Conservation (phyloP, 805 yeast species). For the Teunomyces barrocoloradensis region DNA sequence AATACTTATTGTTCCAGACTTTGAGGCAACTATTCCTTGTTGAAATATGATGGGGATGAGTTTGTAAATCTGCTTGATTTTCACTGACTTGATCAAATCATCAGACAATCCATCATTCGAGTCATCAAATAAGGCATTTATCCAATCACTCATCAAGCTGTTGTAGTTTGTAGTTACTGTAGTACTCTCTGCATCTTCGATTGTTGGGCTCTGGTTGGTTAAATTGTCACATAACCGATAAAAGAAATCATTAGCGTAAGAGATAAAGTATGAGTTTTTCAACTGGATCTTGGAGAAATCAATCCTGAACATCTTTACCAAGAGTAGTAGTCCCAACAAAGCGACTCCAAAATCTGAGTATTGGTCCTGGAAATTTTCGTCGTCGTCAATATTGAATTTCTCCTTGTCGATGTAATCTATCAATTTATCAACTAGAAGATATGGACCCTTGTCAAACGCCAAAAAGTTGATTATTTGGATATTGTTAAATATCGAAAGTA, state of each 20-base stretch:
- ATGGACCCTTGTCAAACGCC: constrained; percentile 8
- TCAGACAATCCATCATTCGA: constrained; percentile 74
- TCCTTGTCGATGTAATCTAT: constrained; percentile 17
- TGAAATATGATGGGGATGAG: constrained; percentile 72
- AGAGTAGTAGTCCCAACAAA: constrained; percentile 35
- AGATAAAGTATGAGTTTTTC: constrained; percentile 29
- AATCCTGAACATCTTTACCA: constrained; percentile 24
- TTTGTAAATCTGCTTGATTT: constrained; percentile 63
- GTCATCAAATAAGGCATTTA: constrained; percentile 71
- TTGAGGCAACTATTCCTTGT: constrained; percentile 65
- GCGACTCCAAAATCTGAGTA: constrained; percentile 69
- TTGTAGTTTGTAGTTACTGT: constrained; percentile 33
- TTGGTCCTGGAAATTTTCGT: constrained; percentile 59
- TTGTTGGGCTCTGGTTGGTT: constrained; percentile 17
- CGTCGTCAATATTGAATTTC: constrained; percentile 39
- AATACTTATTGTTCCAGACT: constrained; percentile 51
- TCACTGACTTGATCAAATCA: constrained; percentile 65
- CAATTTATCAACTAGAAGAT: constrained; percentile 12
- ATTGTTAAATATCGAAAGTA: constrained; percentile 10
- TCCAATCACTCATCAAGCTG: constrained; percentile 59
- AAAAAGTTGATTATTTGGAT: constrained; percentile 16
- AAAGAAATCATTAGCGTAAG: constrained; percentile 33
- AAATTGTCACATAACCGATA: constrained; percentile 30
- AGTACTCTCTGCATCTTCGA: constrained; percentile 24
- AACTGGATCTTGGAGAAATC: constrained; percentile 22